These are phyloP conservation scores for Sordariomycetes sp. DNA, from an alignment of 2,329 filamentous ascomycete species.

Conservation along the genomic window DNA sequence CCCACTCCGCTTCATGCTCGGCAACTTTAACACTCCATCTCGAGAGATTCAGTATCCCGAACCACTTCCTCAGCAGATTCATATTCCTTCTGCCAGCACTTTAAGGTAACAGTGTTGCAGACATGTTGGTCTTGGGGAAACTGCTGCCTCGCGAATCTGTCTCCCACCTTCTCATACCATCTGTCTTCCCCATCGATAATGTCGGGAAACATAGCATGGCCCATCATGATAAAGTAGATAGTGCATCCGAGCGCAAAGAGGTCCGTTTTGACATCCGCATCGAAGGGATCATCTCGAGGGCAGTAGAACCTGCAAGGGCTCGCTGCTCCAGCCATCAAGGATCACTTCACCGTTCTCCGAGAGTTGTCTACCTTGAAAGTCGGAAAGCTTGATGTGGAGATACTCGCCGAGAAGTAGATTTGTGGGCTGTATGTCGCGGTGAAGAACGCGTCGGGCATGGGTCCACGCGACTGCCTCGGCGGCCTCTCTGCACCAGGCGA, in stretches of 20 bases:
- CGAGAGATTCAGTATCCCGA: not conserved
- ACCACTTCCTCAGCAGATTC: not conserved
- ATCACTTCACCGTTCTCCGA: not conserved
- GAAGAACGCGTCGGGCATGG: not conserved
- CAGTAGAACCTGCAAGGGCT: not conserved
- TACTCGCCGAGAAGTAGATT: not conserved
- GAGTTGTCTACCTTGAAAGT: not conserved
- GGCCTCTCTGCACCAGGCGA: not conserved
- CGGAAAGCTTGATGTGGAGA: not conserved
- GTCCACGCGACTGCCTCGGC: not conserved
- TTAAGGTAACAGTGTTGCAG: too few relatives aligned
- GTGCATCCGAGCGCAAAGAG: not conserved
- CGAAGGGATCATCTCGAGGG: not conserved
- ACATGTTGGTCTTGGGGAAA: too few relatives aligned
- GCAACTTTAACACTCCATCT: not conserved
- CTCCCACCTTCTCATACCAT: too few relatives aligned
- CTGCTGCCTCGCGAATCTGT: too few relatives aligned
- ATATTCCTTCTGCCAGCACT: too few relatives aligned
- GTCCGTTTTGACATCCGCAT: not conserved
- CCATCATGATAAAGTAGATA: too few relatives aligned
- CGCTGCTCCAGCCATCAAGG: not conserved
- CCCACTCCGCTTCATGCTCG: too few relatives aligned
- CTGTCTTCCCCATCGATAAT: too few relatives aligned
- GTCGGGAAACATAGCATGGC: too few relatives aligned
- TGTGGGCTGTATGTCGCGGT: not conserved